These are phyloP conservation scores for Amoeboaphelidium protococcarum DNA, from an alignment of 371 early-diverging fungal genomes.

Conservation along the genomic window DNA sequence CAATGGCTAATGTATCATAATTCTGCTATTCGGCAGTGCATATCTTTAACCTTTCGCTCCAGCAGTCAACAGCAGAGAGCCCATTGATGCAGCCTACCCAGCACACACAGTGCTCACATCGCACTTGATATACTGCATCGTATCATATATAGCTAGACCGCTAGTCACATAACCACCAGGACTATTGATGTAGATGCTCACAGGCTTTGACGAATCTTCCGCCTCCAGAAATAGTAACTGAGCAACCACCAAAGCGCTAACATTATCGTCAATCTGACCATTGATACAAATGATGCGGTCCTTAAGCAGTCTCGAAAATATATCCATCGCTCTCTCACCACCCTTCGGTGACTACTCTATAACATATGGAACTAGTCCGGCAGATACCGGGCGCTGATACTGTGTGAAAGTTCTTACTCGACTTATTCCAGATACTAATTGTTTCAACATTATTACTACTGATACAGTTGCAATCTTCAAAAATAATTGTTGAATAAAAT, in stretches of 20 bases:
- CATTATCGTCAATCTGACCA: slow-evolving; percentile 56
- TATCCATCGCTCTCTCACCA: background rate
- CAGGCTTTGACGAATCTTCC: slow-evolving; percentile 72
- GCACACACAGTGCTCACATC: slow-evolving; percentile 82
- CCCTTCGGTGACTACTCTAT: background rate
- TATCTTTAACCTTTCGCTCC: slow-evolving; percentile 65
- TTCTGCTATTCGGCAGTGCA: slow-evolving; percentile 65
- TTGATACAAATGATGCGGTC: slow-evolving; percentile 85
- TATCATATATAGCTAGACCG: slow-evolving; percentile 6
- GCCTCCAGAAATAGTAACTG: slow-evolving; percentile 84
- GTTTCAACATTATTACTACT: too few species aligned
- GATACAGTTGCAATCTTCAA: too few species aligned
- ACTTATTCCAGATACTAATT: too few species aligned
- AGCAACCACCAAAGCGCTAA: slow-evolving; percentile 64
- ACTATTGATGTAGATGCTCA: slow-evolving; percentile 65
- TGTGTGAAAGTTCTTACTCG: too few species aligned
- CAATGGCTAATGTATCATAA: slow-evolving; percentile 61
- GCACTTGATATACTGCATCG: slow-evolving; percentile 51
- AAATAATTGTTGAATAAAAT: too few species aligned
- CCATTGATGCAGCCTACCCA: slow-evolving; percentile 95
- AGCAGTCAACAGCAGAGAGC: slow-evolving; percentile 67
- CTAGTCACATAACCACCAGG: slow-evolving; percentile 29
- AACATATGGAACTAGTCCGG: slow-evolving; percentile 1
- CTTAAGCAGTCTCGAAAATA: slow-evolving; percentile 72
- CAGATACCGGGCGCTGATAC: too few species aligned